These are phyloP conservation scores for Calocera viscosa DNA, from an alignment of 768 basidiomycete species.

Conservation along the genomic window DNA sequence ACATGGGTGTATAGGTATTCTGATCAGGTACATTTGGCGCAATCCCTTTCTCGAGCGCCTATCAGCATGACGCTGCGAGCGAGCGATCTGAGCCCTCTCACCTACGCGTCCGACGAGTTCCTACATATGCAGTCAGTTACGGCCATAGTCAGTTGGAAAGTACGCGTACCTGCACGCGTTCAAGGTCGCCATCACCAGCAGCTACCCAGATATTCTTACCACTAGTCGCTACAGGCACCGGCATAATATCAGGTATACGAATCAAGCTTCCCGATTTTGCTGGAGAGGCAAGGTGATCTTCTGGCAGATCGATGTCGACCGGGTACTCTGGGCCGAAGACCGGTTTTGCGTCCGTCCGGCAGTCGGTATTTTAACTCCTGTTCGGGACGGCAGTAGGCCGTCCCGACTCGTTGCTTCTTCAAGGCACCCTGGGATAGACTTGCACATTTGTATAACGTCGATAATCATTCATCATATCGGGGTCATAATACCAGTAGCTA, in stretches of 20 bases:
- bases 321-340: no score
- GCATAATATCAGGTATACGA: background rate
- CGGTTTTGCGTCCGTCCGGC: no score
- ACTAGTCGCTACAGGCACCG: background rate
- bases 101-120: conserved; percentile 39
- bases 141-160: background rate
- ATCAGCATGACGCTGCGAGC: background rate
- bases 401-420: no score
- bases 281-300: no score
- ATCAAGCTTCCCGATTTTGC: no score
- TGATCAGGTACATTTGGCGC: conserved; percentile 61
- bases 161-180: conserved; percentile 47
- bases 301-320: no score
- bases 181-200: conserved; percentile 76
- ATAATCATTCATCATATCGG: no score
- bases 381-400: no score
- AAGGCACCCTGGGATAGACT: no score
- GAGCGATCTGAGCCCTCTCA: background rate
- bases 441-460: no score
- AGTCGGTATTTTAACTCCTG: no score
- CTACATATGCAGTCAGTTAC: conserved; percentile 24
- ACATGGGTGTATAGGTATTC: conserved; percentile 76
- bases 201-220: conserved; percentile 82
- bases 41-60: conserved; percentile 25
- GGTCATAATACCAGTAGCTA: background rate